These are phyloP conservation scores for Leccinum boreale DNA, from an alignment of 768 basidiomycete species.

Conservation along the genomic window DNA sequence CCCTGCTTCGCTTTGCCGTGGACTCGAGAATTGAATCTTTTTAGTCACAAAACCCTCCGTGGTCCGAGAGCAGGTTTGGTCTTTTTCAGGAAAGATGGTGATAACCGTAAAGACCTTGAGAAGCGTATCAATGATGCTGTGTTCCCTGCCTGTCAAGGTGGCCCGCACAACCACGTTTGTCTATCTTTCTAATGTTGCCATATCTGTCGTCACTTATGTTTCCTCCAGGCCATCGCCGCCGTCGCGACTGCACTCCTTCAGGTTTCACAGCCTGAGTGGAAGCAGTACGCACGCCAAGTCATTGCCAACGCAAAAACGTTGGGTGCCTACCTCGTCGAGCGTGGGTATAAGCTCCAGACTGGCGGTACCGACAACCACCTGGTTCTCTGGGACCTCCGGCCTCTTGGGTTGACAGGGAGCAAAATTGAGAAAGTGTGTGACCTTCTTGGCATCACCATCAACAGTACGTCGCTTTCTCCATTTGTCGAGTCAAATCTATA, in stretches of 20 bases:
- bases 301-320: slow-evolving; percentile 83
- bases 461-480: slow-evolving; percentile 54
- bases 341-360: slow-evolving; percentile 96
- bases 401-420: slow-evolving; percentile 92
- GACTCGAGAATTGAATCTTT: not conserved
- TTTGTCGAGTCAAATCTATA: not conserved
- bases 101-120: slow-evolving; percentile 82
- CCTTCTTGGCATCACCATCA: slow-evolving; percentile 93
- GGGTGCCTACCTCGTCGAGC: slow-evolving; percentile 61
- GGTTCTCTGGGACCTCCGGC: slow-evolving; percentile 96
- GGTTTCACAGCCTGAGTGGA: slow-evolving; percentile 85
- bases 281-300: slow-evolving; percentile 92
- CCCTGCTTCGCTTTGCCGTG: not conserved
- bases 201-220: not conserved
- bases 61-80: slow-evolving; percentile 97
- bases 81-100: slow-evolving; percentile 95
- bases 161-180: slow-evolving; percentile 94
- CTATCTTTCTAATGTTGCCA: not conserved
- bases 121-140: slow-evolving; percentile 97
- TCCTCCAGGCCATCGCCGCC: slow-evolving; percentile 81
- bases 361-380: slow-evolving; percentile 97
- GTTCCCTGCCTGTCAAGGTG: slow-evolving; percentile 99
- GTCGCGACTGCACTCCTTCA: slow-evolving; percentile 92
- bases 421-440: slow-evolving; percentile 99
- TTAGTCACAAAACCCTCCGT: slow-evolving; percentile 95